These are phyloP conservation scores for Lepidium didymum DNA, from an alignment of 345 rosid genomes.

Conservation along the genomic window DNA sequence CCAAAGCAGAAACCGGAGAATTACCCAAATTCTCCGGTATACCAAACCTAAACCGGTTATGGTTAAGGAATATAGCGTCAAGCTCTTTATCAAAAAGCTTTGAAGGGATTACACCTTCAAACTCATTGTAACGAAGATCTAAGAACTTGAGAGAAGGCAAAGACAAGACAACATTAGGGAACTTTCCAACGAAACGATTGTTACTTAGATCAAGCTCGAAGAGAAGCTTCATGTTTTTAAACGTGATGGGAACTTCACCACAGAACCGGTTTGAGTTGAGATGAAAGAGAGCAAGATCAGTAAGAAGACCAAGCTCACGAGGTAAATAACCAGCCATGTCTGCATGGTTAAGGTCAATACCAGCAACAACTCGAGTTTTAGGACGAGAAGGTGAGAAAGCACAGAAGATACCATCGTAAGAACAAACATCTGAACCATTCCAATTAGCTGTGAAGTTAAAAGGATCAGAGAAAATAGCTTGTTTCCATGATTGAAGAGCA, in stretches of 20 bases:
- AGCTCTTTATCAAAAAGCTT: slow-evolving; percentile 57
- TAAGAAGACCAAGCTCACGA: slow-evolving; percentile 46
- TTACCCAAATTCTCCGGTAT: slow-evolving; percentile 60
- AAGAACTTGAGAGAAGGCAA: slow-evolving; percentile 52
- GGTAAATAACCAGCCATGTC: slow-evolving; percentile 74
- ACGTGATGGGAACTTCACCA: slow-evolving; percentile 45
- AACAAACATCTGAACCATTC: slow-evolving; percentile 54
- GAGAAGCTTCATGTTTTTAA: slow-evolving; percentile 48
- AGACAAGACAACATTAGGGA: slow-evolving; percentile 45
- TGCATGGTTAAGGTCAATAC: slow-evolving; percentile 63
- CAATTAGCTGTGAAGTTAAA: slow-evolving; percentile 61
- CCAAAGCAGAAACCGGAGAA: slow-evolving; percentile 67
- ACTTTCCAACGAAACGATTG: slow-evolving; percentile 64
- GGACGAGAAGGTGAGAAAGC: slow-evolving; percentile 37
- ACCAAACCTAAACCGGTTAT: slow-evolving; percentile 54
- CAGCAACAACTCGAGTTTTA: slow-evolving; percentile 44
- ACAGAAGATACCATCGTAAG: slow-evolving; percentile 57
- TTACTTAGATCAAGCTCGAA: slow-evolving; percentile 65
- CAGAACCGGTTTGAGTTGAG: slow-evolving; percentile 70
- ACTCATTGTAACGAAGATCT: slow-evolving; percentile 74
- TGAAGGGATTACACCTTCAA: slow-evolving; percentile 55
- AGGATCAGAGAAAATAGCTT: slow-evolving; percentile 62
- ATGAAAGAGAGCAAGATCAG: slow-evolving; percentile 69
- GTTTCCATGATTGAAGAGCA: slow-evolving; percentile 66
- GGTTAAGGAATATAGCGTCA: slow-evolving; percentile 57